Percentiles rank a stretch among this genome's conserved stretches.
phyloP scores from a whole-genome alignment of 2,329 filamentous ascomycete genomes.

The Pseudogymnoascus sp. region DNA sequence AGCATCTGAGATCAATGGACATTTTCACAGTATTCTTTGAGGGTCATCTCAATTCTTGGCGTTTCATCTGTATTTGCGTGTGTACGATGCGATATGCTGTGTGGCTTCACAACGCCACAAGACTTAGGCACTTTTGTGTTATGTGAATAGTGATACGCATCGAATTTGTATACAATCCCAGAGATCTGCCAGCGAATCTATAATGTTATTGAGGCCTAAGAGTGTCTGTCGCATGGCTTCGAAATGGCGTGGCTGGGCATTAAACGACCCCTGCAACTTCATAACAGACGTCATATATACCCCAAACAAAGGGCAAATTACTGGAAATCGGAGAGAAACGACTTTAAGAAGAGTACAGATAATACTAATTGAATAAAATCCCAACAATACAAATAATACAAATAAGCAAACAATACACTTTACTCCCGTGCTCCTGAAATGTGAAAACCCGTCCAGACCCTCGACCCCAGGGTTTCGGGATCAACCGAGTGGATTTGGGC shows the following conservation, averaged over 20 bases:
- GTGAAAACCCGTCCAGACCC: background rate
- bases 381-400: background rate
- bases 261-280: background rate
- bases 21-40: background rate
- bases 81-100: background rate
- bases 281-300: background rate
- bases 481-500: background rate
- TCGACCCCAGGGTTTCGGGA: constrained; percentile 1
- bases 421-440: background rate
- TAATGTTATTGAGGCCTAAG: background rate
- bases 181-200: background rate
- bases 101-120: background rate
- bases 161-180: background rate
- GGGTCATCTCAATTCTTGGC: background rate
- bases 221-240: background rate
- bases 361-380: background rate
- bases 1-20: background rate
- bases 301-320: background rate
- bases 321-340: background rate
- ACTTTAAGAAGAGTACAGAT: background rate
- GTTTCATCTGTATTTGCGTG: background rate
- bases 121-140: background rate
- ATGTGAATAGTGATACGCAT: background rate
- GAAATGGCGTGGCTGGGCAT: background rate
- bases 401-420: background rate